Conservation (phyloP, 2,329 filamentous ascomycete genomes). For the Penicillium sp. region DNA sequence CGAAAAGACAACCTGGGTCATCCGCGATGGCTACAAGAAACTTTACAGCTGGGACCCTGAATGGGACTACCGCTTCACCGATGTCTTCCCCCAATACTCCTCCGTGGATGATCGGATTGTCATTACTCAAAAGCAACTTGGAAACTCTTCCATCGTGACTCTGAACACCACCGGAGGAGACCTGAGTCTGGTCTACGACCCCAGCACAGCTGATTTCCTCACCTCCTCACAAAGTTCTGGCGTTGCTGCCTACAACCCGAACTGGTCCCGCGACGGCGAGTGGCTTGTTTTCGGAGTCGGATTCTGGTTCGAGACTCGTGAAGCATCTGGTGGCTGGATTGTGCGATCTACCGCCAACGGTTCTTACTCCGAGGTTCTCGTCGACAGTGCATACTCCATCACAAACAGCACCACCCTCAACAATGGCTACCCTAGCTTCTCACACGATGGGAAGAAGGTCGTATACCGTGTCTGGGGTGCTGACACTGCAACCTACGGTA, state of each 20-base stretch:
- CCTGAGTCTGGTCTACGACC: slow-evolving; percentile 28
- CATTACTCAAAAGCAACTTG: slow-evolving; percentile 43
- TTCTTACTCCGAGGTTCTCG: slow-evolving; percentile 6
- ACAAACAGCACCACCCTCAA: not conserved
- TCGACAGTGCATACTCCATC: not conserved
- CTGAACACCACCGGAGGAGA: slow-evolving; percentile 28
- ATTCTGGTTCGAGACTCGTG: slow-evolving; percentile 14
- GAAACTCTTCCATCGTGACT: slow-evolving; percentile 40
- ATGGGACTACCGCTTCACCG: slow-evolving; percentile 47
- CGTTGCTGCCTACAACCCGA: slow-evolving; percentile 43
- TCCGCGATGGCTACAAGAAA: slow-evolving; percentile 36
- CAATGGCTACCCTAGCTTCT: slow-evolving; percentile 17
- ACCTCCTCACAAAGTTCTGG: slow-evolving; percentile 25
- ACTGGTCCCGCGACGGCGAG: slow-evolving; percentile 39
- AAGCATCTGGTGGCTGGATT: slow-evolving; percentile 8
- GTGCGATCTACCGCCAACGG: slow-evolving; percentile 11
- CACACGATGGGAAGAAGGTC: slow-evolving; percentile 13
- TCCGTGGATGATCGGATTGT: slow-evolving; percentile 25
- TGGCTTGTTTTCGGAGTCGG: slow-evolving; percentile 29
- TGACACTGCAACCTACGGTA: not conserved
- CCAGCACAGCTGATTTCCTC: slow-evolving; percentile 5
- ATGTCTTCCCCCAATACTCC: slow-evolving; percentile 42
- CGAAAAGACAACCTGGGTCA: slow-evolving; percentile 25
- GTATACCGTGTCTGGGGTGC: slow-evolving; percentile 16
- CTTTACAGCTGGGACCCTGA: slow-evolving; percentile 43